Percentiles rank a stretch among this genome's conserved stretches.
Evolutionary conservation across 2,329 filamentous ascomycete species (phyloP).

Genomic region (Colletotrichum acutatum): DNA sequence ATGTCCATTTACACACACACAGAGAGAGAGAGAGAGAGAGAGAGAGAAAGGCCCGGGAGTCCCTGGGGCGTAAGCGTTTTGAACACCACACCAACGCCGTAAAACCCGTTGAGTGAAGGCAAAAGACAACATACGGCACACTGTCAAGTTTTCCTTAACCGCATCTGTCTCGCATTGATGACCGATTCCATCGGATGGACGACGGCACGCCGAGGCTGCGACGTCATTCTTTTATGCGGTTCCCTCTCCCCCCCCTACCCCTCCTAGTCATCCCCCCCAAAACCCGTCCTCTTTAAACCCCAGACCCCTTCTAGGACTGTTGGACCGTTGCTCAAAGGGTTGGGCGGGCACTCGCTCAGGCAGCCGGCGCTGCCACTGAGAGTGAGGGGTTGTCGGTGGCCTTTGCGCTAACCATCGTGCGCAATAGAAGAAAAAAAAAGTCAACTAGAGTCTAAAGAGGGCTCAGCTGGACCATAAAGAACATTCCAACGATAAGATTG

Average conservation of each 20-base stretch:
- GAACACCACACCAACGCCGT: not conserved
- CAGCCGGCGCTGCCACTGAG: not conserved
- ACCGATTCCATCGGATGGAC: not conserved
- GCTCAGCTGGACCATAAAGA: not conserved
- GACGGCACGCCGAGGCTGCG: slow-evolving; percentile 27
- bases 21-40: too few relatives aligned
- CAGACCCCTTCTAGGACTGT: not conserved
- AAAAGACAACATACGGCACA: not conserved
- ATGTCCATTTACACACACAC: not conserved
- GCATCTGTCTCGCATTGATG: slow-evolving; percentile 34
- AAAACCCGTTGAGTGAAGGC: not conserved
- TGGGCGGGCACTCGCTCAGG: not conserved
- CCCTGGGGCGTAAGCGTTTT: slow-evolving; percentile 13
- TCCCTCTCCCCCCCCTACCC: not conserved
- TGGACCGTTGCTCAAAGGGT: not conserved
- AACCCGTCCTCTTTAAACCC: too few relatives aligned
- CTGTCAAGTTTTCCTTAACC: slow-evolving; percentile 20
- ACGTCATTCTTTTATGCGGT: slow-evolving; percentile 30
- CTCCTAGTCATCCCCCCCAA: not conserved
- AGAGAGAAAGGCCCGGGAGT: not conserved
- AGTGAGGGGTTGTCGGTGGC: not conserved
- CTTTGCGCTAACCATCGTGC: not conserved
- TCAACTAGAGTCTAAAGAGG: not conserved
- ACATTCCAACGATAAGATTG: not conserved
- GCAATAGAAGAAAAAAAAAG: not conserved